A percentile compares a stretch with the other conserved stretches of the same genome.
phyloP scores from a whole-genome alignment of 2,329 filamentous ascomycete genomes.

The Chaetomiaceae sp. region DNA sequence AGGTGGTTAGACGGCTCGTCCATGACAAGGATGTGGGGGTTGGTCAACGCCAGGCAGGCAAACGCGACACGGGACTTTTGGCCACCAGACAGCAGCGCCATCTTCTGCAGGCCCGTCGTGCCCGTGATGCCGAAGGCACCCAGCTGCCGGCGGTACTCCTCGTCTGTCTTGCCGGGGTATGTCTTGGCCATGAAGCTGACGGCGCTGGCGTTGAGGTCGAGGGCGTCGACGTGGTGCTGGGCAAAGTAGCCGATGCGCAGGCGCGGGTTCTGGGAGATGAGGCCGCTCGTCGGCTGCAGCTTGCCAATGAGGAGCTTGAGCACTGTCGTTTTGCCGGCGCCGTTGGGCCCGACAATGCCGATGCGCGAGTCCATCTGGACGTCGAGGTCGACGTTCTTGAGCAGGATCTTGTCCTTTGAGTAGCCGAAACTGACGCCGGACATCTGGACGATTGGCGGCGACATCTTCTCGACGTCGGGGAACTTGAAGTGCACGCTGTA shows the following conservation, averaged over 20 bases:
- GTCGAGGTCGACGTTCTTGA: conserved; percentile 86
- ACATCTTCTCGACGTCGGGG: conserved; percentile 95
- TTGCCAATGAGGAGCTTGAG: conserved; percentile 93
- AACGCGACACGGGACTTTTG: conserved; percentile 98
- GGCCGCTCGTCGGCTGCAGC: conserved; percentile 67
- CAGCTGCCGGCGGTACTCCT: conserved; percentile 93
- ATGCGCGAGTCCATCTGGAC: conserved; percentile 98
- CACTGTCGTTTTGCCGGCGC: conserved; percentile 97
- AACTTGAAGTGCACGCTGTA: conserved; percentile 97
- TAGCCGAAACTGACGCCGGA: conserved; percentile 89
- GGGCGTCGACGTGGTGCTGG: conserved; percentile 94
- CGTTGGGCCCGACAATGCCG: conserved; percentile 98
- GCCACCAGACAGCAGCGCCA: conserved; percentile 89
- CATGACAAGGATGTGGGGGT: conserved; percentile 94
- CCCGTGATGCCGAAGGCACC: conserved; percentile 88
- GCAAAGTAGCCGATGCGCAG: conserved; percentile 95
- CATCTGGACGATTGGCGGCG: conserved; percentile 98
- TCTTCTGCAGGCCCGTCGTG: conserved; percentile 94
- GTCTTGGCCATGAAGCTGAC: conserved; percentile 94
- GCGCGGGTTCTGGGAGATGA: conserved; percentile 85
- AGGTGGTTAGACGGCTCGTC: conserved; percentile 98
- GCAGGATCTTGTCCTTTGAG: conserved; percentile 68
- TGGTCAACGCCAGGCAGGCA: conserved; percentile 87
- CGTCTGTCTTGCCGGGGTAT: conserved; percentile 87
- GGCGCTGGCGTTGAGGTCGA: conserved; percentile 83